Conservation (phyloP, 495 filamentous ascomycete genomes). For the Penicillium lividum region DNA sequence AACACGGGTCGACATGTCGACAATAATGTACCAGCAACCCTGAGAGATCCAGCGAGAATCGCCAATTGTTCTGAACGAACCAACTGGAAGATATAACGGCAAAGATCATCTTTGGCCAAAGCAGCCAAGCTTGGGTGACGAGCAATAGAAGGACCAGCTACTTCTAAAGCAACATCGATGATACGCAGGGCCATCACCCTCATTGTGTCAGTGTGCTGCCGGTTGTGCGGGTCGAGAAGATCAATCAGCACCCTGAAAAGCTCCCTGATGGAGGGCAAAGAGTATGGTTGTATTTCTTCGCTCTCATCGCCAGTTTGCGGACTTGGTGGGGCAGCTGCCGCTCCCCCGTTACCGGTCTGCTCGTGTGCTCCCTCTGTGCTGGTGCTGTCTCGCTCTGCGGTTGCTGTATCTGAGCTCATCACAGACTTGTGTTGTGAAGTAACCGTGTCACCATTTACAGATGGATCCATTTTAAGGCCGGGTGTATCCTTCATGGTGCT, state of each 20-base stretch:
- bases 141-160: slow-evolving; percentile 93
- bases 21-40: slow-evolving; percentile 86
- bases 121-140: slow-evolving; percentile 86
- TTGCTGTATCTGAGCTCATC: slow-evolving; percentile 44
- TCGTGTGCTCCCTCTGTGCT: slow-evolving; percentile 40
- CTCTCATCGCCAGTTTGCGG: slow-evolving; percentile 38
- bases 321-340: slow-evolving; percentile 47
- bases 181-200: slow-evolving; percentile 96
- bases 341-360: slow-evolving; percentile 41
- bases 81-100: slow-evolving; percentile 92
- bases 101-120: slow-evolving; percentile 90
- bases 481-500: slow-evolving; percentile 54
- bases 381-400: slow-evolving; percentile 35
- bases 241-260: slow-evolving; percentile 94
- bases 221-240: slow-evolving; percentile 89
- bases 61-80: slow-evolving; percentile 95
- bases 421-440: slow-evolving; percentile 49
- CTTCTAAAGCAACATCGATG: slow-evolving; percentile 95
- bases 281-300: slow-evolving; percentile 82
- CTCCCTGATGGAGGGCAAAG: slow-evolving; percentile 88
- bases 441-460: slow-evolving; percentile 70
- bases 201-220: slow-evolving; percentile 90
- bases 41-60: slow-evolving; percentile 85
- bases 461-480: slow-evolving; percentile 82
- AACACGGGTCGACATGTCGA: slow-evolving; percentile 89